Conservation (phyloP, 148 eudicot species). For the Rheum nobile region DNA sequence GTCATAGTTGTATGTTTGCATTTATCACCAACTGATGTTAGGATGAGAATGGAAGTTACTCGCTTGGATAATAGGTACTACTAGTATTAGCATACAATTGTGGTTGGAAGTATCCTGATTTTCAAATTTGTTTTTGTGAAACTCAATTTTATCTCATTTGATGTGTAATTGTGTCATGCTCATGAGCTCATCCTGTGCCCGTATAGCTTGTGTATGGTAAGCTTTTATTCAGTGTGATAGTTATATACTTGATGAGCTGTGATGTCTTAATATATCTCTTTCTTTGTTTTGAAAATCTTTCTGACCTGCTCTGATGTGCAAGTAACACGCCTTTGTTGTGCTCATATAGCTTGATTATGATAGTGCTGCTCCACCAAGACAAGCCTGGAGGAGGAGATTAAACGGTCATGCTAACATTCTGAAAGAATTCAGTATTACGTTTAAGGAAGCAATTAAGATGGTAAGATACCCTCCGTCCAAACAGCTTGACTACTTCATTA, state of each 20-base stretch:
- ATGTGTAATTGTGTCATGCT: neutral
- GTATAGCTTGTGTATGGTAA: neutral
- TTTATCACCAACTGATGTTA: neutral
- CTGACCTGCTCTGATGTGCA: neutral
- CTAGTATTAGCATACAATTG: neutral
- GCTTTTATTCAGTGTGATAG: neutral
- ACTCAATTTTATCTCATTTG: neutral
- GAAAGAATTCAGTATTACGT: slow-evolving; percentile 88
- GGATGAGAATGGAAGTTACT: neutral
- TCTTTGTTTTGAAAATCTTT: neutral
- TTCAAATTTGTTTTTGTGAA: neutral
- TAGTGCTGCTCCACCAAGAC: slow-evolving; percentile 86
- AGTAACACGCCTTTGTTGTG: neutral
- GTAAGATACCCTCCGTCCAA: slow-evolving; percentile 22
- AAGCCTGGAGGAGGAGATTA: slow-evolving; percentile 94
- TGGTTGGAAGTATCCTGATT: neutral
- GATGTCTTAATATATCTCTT: neutral
- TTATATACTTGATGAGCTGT: neutral
- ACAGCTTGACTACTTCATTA: neutral
- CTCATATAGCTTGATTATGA: slow-evolving; percentile 69
- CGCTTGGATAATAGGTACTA: neutral
- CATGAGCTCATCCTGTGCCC: neutral
- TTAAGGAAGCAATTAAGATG: slow-evolving; percentile 86
- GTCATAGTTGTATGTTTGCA: neutral
- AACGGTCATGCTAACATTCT: slow-evolving; percentile 84